Conservation (phyloP, 768 basidiomycete genomes). For the Leccinum fibrillosum region DNA sequence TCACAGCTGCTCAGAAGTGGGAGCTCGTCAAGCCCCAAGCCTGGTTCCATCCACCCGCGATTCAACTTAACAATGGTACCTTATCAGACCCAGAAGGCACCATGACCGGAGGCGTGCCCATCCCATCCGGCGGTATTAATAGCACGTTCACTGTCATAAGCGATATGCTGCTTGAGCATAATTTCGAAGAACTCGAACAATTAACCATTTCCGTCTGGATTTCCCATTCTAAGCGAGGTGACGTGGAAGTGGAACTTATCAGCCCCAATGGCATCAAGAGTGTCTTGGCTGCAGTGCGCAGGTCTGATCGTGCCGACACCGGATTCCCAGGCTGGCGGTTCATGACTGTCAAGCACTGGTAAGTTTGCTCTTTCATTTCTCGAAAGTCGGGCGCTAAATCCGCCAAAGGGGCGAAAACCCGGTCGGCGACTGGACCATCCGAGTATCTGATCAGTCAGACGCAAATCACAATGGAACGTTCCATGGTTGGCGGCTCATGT, state of each 20-base stretch:
- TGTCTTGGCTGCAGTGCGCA: conserved; percentile 71
- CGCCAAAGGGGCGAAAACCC: conserved; percentile 84
- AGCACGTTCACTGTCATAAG: conserved; percentile 65
- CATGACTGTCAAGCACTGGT: conserved; percentile 99
- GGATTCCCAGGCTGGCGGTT: conserved; percentile 98
- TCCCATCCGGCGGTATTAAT: conserved; percentile 59
- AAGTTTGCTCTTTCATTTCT: conserved; percentile 7
- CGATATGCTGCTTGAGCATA: conserved; percentile 63
- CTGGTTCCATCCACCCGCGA: conserved; percentile 75
- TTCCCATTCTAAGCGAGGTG: conserved; percentile 79
- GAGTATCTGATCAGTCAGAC: conserved; percentile 77
- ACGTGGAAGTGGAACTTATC: conserved; percentile 85
- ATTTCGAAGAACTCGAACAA: conserved; percentile 89
- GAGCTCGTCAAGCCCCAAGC: conserved; percentile 89
- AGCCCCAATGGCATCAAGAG: conserved; percentile 88
- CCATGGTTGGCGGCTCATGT: conserved; percentile 86
- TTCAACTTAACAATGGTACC: conserved; percentile 61
- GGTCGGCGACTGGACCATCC: conserved; percentile 86
- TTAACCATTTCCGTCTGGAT: conserved; percentile 93
- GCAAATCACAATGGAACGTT: conserved; percentile 59
- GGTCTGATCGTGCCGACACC: conserved; percentile 55
- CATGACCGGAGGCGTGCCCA: conserved; percentile 63
- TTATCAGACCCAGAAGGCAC: conserved; percentile 43
- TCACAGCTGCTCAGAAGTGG: conserved; percentile 81
- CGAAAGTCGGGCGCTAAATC: conserved; percentile 13